A percentile compares a stretch with the other conserved stretches of the same genome.
Conservation (phyloP, 352 stramenopile genomes). For the Phytophthora capsici region DNA sequence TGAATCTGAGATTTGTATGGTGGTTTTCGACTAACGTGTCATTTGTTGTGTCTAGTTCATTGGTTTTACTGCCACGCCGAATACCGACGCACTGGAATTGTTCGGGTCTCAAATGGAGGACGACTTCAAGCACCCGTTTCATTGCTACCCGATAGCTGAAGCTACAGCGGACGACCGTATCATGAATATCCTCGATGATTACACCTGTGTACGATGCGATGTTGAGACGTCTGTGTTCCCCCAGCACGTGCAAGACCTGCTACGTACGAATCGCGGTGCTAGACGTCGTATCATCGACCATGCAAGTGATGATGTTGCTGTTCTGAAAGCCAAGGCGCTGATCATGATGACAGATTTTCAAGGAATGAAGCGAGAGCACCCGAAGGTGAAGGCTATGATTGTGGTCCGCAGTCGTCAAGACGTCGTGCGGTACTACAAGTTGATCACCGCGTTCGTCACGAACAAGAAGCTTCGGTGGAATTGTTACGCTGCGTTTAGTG, state of each 20-base stretch:
- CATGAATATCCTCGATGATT: conserved; percentile 73
- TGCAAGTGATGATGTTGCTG: conserved; percentile 61
- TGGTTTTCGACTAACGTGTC: conserved; percentile 5
- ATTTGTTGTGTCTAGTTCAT: conserved; percentile 60
- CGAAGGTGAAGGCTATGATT: conserved; percentile 72
- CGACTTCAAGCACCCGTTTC: conserved; percentile 49
- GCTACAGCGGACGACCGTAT: conserved; percentile 62
- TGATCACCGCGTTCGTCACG: conserved; percentile 61
- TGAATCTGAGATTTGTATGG: not conserved
- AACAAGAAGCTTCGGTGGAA: conserved; percentile 69
- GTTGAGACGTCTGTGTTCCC: conserved; percentile 67
- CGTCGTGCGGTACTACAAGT: conserved; percentile 75
- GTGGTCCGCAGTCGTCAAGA: conserved; percentile 81
- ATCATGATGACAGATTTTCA: conserved; percentile 83
- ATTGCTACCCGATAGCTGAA: conserved; percentile 76
- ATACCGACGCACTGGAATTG: conserved; percentile 64
- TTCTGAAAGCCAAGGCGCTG: conserved; percentile 73
- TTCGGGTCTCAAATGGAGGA: conserved; percentile 51
- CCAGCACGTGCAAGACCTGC: conserved; percentile 34
- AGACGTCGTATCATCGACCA: conserved; percentile 63
- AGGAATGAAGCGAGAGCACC: conserved; percentile 18
- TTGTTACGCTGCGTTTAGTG: conserved; percentile 79
- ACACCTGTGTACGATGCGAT: conserved; percentile 58
- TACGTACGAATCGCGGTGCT: conserved; percentile 32
- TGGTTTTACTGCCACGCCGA: conserved; percentile 83